Base-by-base conservation (phyloP, 192 early-diverging fungal genomes). In the Tieghemiomyces parasiticus region DNA sequence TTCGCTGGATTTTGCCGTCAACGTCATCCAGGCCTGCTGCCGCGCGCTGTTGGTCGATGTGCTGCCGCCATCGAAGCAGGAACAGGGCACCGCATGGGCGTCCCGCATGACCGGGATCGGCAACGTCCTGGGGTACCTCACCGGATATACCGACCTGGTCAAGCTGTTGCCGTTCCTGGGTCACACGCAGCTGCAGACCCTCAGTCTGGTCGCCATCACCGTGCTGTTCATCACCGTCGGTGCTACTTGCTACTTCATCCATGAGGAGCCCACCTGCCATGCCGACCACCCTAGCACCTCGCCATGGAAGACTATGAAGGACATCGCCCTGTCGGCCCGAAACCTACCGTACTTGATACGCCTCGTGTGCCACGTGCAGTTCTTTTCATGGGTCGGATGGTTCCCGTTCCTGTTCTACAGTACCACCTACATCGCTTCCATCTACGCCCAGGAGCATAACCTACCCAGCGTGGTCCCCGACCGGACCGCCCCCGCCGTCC, bases 321-420 rank as follows among this genome's bases (percentile, higher is more conserved):
- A 73, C 45, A 63, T 68, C 45, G 55, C 67, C 33, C 48, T 65
- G 14, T 70, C 81, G 2, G 61, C 89, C 46, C 66, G 79, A 46
- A 61, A 69, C 25, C 63, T 96, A 58, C 92, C 94, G 3, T 52
- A 13, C 2, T 72, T 82, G 8, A 76, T 94, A 26, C 85, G 84
- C 48, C 69, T 73, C 46, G 74, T 95, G 24, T 93, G 88, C 65
- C 82, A 85, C 56, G 78, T 90, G 16, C 92, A 97, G 64, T 86
- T 97, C 60, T 92, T 92, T 78, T 82, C 87, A 28, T 97, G 92
- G 93, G 80, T 93, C 67, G 92, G 88, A 12, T 92, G 92, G 89
- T 97, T 97, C 61, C 90, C 92, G 9, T 95, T 95, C 66, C 71
- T 97, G 13, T 94, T 95, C 63, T 97, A 95, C 70, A 80, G 85